Evolutionary conservation across 1,284 basidiomycete genomes (phyloP).

Genomic region (Malassezia japonica): DNA sequence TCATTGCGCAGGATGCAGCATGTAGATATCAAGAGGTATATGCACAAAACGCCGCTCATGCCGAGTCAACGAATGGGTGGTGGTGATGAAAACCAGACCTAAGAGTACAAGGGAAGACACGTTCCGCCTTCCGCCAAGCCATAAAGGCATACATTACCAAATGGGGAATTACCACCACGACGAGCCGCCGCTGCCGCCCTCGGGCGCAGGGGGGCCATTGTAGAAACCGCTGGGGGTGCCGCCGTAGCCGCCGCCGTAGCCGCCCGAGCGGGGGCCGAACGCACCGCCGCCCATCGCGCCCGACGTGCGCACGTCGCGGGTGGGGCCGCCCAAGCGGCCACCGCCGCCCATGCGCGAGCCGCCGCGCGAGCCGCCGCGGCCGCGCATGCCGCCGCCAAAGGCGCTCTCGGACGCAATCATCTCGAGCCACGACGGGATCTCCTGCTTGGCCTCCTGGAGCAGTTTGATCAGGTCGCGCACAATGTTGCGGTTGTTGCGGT

Average conservation of each 20-base stretch:
- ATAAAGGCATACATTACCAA: too few species aligned
- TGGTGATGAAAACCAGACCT: background rate
- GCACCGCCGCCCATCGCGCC: slow-evolving; percentile 27
- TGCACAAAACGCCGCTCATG: slow-evolving; percentile 16
- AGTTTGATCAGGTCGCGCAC: slow-evolving; percentile 84
- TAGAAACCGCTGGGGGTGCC: slow-evolving; percentile 13
- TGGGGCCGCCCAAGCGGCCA: slow-evolving; percentile 25
- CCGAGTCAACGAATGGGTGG: slow-evolving; percentile 11
- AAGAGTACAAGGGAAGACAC: slow-evolving; percentile 15
- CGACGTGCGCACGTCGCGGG: slow-evolving; percentile 45
- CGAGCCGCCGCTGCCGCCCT: slow-evolving; percentile 8
- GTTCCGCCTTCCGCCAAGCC: too few species aligned
- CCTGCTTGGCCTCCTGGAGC: slow-evolving; percentile 91
- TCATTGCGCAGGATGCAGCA: slow-evolving; percentile 11
- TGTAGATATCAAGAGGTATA: slow-evolving; percentile 16
- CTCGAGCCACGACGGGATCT: slow-evolving; percentile 84
- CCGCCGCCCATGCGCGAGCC: slow-evolving; percentile 39
- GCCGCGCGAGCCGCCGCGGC: slow-evolving; percentile 55
- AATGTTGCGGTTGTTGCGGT: slow-evolving; percentile 58
- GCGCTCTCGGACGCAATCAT: slow-evolving; percentile 71
- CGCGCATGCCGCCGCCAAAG: slow-evolving; percentile 56
- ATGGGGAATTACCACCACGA: slow-evolving; percentile 18
- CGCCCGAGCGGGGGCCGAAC: slow-evolving; percentile 24
- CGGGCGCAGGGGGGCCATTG: slow-evolving; percentile 18
- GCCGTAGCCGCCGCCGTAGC: slow-evolving; percentile 24